Base-by-base conservation (phyloP, 495 filamentous ascomycete species). In the Tuber umbilicatum region DNA sequence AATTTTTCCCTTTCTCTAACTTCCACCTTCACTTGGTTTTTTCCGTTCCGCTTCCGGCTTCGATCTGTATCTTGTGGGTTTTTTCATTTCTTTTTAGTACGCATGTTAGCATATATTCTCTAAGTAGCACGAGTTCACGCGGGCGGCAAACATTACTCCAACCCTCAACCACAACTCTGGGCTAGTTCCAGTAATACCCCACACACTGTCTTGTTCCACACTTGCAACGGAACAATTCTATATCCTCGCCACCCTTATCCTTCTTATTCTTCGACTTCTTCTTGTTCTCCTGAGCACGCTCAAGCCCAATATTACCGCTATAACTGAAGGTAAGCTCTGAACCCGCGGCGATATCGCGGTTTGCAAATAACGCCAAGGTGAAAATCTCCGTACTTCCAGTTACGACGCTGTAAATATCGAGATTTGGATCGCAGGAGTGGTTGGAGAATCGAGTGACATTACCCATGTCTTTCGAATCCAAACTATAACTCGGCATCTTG, bases 331-430 rank as follows among this genome's bases (percentile, higher is more conserved):
- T 60, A 1, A 60, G 55, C 16, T 60, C 55, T 6, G 55, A 60
- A 16, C 55, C 55, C 3, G 55, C 55, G 9, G 6, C n/a, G 2
- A 60, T 60, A 60, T 14, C 1, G 1, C 55, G 55, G 55, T 60
- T 60, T n/a, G 55, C 55, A 16, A 60, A 60, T 12, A 60, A 16
- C 4, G 55, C 55, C 14, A 60, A 31, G 3, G 55, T 60, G 55
- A 60, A 60, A 14, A 60, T 60, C 27, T 60, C 55, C 0, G 27
- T 10, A 60, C 55, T 60, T 60, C 55, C 55, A 14, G 10, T 60
- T 31, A 60, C 27, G n/a, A 60, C 55, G 31, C 55, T 60, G 55
- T 60, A 60, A 27, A 60, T 60, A 60, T 60, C 55, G n/a, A 60
- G 55, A 27, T 60, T 60, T 14, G 55, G 55, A 5, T 60, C 55